Base-by-base conservation (phyloP, 2,329 filamentous ascomycete species). In the Aspergillus fijiensis region DNA sequence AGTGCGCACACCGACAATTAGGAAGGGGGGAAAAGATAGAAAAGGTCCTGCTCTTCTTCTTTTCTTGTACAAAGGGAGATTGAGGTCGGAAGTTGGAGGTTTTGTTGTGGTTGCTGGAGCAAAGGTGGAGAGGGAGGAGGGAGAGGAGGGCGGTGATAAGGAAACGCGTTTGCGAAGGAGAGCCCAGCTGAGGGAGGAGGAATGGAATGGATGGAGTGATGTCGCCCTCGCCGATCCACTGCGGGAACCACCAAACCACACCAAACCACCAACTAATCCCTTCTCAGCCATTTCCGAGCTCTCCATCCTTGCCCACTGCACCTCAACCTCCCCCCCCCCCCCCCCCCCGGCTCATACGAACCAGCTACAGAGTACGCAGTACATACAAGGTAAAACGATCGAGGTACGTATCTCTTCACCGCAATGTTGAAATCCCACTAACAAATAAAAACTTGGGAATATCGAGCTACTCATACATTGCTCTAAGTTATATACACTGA, bases 31-130 rank as follows among this genome's bases (percentile, higher is more conserved):
- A 2, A 2, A 11, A 42, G 47, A 51, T 55, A 59, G 54, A 62
- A 64, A 62, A 66, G 51, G 42, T 39, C 64, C 64, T 63, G 61
- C 63, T 65, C 51, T 65, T 59, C 61, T 58, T 56, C 42, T 39
- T 49, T 9, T 9, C 7, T 29, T 7, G 1, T 0, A 29, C 51
- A 53, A 50, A 42, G 12, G 39, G n/a, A 35, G 57, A 42, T 23
- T 52, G 21, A 35, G 53, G 31, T 23, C 49, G 50, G 42, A 14
- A 16, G 39, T 58, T 45, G 42, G 33, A 29, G 49, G 33, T 42
- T 45, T 48, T 53, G 55, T 52, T 55, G 61, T 51, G 47, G 60
- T 39, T 62, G 39, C 16, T 12, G 5, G 16, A 42, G 39, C 39
- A n/a, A 42, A n/a, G 39, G 39, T 42, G 16, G 39, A 42, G 39